Conservation (phyloP, 2,329 filamentous ascomycete genomes). For the Aotearoamyces nothofagi region DNA sequence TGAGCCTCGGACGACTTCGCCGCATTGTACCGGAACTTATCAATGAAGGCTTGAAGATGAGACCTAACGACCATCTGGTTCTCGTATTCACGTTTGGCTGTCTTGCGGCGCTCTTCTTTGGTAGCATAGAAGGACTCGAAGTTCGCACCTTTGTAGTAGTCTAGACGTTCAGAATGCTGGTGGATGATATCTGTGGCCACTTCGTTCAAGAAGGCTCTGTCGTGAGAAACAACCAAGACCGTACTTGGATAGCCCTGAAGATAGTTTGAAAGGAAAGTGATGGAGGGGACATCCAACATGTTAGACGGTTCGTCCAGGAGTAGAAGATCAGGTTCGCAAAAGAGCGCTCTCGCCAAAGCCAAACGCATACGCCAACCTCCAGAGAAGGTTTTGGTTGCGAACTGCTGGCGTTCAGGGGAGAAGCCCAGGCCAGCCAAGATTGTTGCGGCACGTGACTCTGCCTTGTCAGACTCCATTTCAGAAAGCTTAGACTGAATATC, state of each 20-base stretch:
- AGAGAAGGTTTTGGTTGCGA: slow-evolving; percentile 92
- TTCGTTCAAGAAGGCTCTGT: slow-evolving; percentile 97
- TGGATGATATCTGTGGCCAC: slow-evolving; percentile 98
- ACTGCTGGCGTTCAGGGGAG: slow-evolving; percentile 82
- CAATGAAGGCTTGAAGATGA: slow-evolving; percentile 94
- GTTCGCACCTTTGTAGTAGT: slow-evolving; percentile 97
- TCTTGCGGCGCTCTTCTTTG: slow-evolving; percentile 93
- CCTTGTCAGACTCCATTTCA: slow-evolving; percentile 99
- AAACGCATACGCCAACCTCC: slow-evolving; percentile 99
- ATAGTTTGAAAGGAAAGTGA: slow-evolving; percentile 94
- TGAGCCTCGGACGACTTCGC: slow-evolving; percentile 97
- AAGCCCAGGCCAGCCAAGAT: slow-evolving; percentile 96
- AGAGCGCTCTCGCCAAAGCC: slow-evolving; percentile 83
- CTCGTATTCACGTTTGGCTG: slow-evolving; percentile 92
- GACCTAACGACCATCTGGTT: slow-evolving; percentile 92
- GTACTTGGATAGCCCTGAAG: slow-evolving; percentile 90
- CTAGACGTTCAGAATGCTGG: slow-evolving; percentile 89
- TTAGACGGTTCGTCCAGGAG: slow-evolving; percentile 98
- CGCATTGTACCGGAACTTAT: slow-evolving; percentile 99
- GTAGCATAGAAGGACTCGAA: slow-evolving; percentile 97
- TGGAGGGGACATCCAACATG: slow-evolving; percentile 99
- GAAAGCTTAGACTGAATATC: slow-evolving; percentile 85
- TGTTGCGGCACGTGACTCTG: slow-evolving; percentile 85
- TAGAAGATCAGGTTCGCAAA: slow-evolving; percentile 92
- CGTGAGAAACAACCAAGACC: slow-evolving; percentile 92